A percentile compares a stretch with the other conserved stretches of the same genome.
Evolutionary conservation across 805 yeast genomes (phyloP).

Genomic region (Tetrapisispora fleetii): DNA sequence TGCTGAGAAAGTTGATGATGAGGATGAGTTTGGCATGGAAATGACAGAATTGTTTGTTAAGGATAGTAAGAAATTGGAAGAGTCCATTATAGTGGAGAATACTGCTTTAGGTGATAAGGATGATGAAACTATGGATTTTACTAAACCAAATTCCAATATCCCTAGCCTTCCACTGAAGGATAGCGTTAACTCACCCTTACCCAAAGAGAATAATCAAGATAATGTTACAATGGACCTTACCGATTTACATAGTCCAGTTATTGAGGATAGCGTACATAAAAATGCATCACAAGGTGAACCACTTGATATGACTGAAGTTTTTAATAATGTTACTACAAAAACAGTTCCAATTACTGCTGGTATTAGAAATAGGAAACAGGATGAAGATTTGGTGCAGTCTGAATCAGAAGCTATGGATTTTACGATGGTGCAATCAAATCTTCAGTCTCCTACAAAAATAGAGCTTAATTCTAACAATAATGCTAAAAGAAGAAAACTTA

Average conservation of each 20-base stretch:
- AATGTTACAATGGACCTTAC: constrained; percentile 11
- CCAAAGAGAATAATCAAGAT: not conserved
- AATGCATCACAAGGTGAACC: not conserved
- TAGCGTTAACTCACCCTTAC: not conserved
- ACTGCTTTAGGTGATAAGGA: not conserved
- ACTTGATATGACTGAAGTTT: constrained; percentile 13
- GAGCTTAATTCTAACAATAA: not conserved
- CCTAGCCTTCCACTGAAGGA: not conserved
- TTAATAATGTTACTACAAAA: not conserved
- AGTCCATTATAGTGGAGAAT: constrained; percentile 9
- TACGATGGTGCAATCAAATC: constrained; percentile 2
- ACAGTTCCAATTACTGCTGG: too few species aligned
- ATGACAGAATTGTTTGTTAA: constrained; percentile 1
- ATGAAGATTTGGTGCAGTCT: not conserved
- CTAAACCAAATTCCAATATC: not conserved
- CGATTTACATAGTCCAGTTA: not conserved
- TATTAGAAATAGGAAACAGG: not conserved
- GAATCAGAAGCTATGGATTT: not conserved
- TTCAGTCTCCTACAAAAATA: not conserved
- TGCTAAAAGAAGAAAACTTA: constrained; percentile 4
- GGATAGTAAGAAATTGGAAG: constrained; percentile 11
- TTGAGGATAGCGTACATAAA: not conserved
- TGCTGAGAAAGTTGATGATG: not conserved
- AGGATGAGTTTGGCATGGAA: constrained; percentile 4
- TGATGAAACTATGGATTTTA: constrained; percentile 11